Evolutionary conservation across 306 rosid species (phyloP), one percentile per base, ranked within the genome.

Genomic region (Prosopis cineraria): DNA sequence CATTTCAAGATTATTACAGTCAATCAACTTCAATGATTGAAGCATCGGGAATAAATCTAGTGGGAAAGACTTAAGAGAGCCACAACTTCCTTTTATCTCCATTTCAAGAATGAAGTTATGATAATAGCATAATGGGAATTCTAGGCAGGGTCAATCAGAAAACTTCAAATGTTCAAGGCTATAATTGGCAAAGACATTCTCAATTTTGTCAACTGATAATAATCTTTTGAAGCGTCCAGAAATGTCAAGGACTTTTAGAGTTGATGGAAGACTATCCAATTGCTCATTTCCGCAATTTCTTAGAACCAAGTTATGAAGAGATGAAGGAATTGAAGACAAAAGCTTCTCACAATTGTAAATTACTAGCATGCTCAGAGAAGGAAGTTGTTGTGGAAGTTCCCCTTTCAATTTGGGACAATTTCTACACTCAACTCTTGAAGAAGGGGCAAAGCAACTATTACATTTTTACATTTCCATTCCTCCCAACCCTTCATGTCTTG

Each of bases 391-490:
- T 1, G 52, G 68, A 0, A 78, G 10, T 0, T 40, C 10, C 68
- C 29, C 6, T 33, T 8, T 22, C 40, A 78, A 17, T 68, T 41
- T 44, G 0, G 71, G 77, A 39, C 72, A 70, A 3, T 34, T 4
- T 1, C 5, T 8, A 78, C 44, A 17, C 6, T 6, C 7, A 78
- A 27, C 43, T 33, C 77, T 31, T 1, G 39, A 45, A 70, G 77
- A 24, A 4, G 27, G 2, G 76, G 48, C 12, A 78, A 78, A 33
- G 50, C 40, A 33, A 27, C 7, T 4, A 36, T 11, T 1, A 13
- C 3, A 30, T 11, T 73, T 33, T 48, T 31, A 34, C 36, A 53
- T 4, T 30, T 56, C 81, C 81, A 78, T 70, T 58, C 47, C 7
- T 59, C 53, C 82, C 64, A 78, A 0, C 25, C 68, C 19, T 3